Percentiles rank a stretch among this genome's conserved stretches.
Conservation (phyloP, 2,329 filamentous ascomycete genomes). For the Proliferodiscus dingleyae region DNA sequence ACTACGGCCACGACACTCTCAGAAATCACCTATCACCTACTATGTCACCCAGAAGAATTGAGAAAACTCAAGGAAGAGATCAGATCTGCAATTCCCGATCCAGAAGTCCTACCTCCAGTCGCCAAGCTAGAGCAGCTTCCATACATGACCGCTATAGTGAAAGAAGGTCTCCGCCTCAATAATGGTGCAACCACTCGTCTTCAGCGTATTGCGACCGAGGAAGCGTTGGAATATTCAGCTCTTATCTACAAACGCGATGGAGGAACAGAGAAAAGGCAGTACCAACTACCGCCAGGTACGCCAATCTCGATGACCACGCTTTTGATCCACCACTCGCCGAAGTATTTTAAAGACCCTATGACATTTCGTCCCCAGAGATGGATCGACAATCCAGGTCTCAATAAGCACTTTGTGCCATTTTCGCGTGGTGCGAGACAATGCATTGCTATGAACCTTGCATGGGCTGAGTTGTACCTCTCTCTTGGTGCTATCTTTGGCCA, state of each 20-base stretch:
- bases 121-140: conserved; percentile 21
- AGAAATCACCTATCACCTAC: conserved; percentile 32
- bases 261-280: conserved; percentile 3
- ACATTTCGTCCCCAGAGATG: conserved; percentile 35
- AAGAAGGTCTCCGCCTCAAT: conserved; percentile 29
- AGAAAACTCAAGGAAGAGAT: conserved; percentile 32
- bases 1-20: conserved; percentile 32
- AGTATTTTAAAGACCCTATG: conserved; percentile 26
- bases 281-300: conserved; percentile 26
- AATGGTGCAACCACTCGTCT: conserved; percentile 28
- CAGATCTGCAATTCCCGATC: background rate
- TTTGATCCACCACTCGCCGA: conserved; percentile 26
- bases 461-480: conserved; percentile 9
- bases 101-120: background rate
- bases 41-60: conserved; percentile 28
- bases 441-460: conserved; percentile 10
- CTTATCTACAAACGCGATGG: too few relatives aligned
- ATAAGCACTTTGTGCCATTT: conserved; percentile 33
- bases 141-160: conserved; percentile 27
- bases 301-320: conserved; percentile 34
- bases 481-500: background rate
- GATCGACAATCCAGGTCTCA: conserved; percentile 32
- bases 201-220: conserved; percentile 22
- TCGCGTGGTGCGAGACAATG: conserved; percentile 6
- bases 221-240: conserved; percentile 10